Percentiles rank a stretch among this genome's conserved stretches.
Evolutionary conservation across 106 monocot genomes (phyloP).

Genomic region (Platanthera zijinensis): DNA sequence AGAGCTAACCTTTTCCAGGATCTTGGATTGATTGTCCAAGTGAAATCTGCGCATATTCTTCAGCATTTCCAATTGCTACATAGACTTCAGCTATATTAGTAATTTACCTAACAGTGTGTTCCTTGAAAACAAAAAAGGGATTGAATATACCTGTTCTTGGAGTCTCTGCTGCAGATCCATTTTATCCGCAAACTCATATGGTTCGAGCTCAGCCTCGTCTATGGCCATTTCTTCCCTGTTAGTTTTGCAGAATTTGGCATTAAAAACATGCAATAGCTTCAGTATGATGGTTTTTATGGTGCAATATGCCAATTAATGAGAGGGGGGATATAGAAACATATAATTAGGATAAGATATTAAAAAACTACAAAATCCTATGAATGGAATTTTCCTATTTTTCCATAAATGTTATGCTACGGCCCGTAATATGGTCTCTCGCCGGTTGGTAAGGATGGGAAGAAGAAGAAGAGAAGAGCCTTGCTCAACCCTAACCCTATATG

Average conservation of each 20-base stretch:
- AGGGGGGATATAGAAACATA: not conserved
- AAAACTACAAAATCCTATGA: not conserved
- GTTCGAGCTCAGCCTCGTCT: slow-evolving; percentile 58
- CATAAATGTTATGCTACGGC: too few species aligned
- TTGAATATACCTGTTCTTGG: slow-evolving; percentile 37
- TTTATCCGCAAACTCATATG: slow-evolving; percentile 43
- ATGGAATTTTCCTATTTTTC: not conserved
- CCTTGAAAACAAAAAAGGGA: not conserved
- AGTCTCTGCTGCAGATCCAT: slow-evolving; percentile 33
- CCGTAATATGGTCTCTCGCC: too few species aligned
- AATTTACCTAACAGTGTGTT: too few species aligned
- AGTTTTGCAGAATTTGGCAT: not conserved
- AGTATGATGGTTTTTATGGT: not conserved
- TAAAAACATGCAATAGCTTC: not conserved
- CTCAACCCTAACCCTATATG: too few species aligned
- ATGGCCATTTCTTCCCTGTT: slow-evolving; percentile 61
- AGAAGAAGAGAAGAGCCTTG: too few species aligned
- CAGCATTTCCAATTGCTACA: too few species aligned
- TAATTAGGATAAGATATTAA: not conserved
- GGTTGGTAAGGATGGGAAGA: too few species aligned
- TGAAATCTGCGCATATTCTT: slow-evolving; percentile 56
- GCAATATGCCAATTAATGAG: not conserved
- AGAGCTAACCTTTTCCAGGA: slow-evolving; percentile 46
- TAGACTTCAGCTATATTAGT: too few species aligned
- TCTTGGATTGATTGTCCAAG: slow-evolving; percentile 51